Evolutionary conservation across 2,329 filamentous ascomycete species (phyloP), one percentile per base, ranked within the genome.

Genomic region (Atkinsonella hypoxylon): DNA sequence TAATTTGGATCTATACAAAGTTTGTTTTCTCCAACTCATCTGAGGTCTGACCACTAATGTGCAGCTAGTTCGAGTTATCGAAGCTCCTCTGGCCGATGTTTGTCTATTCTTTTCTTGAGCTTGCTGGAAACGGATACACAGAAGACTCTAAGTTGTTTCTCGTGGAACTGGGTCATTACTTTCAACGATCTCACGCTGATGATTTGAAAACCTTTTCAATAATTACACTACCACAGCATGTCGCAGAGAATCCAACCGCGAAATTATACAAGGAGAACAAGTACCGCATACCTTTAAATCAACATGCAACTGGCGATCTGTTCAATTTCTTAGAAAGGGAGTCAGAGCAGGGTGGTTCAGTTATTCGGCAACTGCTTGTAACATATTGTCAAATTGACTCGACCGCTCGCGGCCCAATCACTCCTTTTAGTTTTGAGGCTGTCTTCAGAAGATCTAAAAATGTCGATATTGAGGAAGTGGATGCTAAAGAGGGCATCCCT

Each of bases 21-120:
- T 85, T 66, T 59, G 69, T 53, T 11, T 7, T 18, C 13, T 18
- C 32, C 31, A 36, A 31, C 32, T 30, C 22, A 7, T 4, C n/a
- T 41, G 3, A 26, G 17, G 17, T 9, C 15, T 40, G 7, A 20
- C 15, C 38, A 45, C 49, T 53, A 22, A 53, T 22, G 26, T 9
- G 45, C 9, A 20, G 45, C 1, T 31, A 90, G 81, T 89, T 91
- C 43, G 93, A 98, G 69, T 75, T 98, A 3, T 78, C 81, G 52
- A 89, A 94, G 57, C 74, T 97, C 4, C 71, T 95, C 15, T 98
- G 93, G 89, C 93, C 93, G 0, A 72, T 94, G 0, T 97, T 96
- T 61, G 87, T 97, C 47, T 95, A 98, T 67, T 93, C 88, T 0
- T 96, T 87, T 62, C 73, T 98, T 26, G 83, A 88, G 51, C 78